These are phyloP conservation scores for Fistulifera pelliculosa DNA, from an alignment of 108 stramenopile genomes.

Conservation along the genomic window DNA sequence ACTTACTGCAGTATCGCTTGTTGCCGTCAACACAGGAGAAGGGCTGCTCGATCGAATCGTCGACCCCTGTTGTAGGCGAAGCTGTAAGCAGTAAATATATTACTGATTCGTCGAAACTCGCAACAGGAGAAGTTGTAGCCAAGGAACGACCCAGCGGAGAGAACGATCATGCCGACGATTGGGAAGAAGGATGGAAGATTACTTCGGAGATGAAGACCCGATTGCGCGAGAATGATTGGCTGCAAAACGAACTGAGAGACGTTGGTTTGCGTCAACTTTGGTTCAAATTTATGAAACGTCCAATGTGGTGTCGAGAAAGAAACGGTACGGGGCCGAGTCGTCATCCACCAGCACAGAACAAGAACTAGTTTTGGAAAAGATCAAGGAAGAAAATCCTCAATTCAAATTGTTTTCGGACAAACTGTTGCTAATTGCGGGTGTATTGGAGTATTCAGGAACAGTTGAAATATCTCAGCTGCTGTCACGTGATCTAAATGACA, in stretches of 20 bases:
- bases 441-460: conserved; percentile 34
- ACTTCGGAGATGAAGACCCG: conserved; percentile 58
- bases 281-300: conserved; percentile 21
- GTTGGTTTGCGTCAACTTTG: conserved; percentile 53
- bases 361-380: conserved; percentile 23
- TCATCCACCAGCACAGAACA: conserved; percentile 4
- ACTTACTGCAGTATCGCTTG: conserved; percentile 71
- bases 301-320: not conserved
- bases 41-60: not conserved
- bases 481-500: not conserved
- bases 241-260: conserved; percentile 57
- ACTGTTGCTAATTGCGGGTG: conserved; percentile 48
- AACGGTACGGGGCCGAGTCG: conserved; percentile 5
- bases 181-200: conserved; percentile 69
- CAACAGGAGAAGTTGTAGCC: not conserved
- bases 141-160: not conserved
- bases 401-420: conserved; percentile 61
- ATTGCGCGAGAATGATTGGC: conserved; percentile 46
- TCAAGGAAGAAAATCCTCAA: conserved; percentile 35
- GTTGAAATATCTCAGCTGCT: not conserved
- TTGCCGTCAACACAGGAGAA: conserved; percentile 50
- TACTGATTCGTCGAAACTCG: not conserved
- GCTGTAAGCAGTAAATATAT: not conserved
- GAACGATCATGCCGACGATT: conserved; percentile 29
- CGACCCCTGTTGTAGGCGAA: not conserved